Evolutionary conservation across 768 basidiomycete genomes (phyloP).

Genomic region (Kwoniella europaea): DNA sequence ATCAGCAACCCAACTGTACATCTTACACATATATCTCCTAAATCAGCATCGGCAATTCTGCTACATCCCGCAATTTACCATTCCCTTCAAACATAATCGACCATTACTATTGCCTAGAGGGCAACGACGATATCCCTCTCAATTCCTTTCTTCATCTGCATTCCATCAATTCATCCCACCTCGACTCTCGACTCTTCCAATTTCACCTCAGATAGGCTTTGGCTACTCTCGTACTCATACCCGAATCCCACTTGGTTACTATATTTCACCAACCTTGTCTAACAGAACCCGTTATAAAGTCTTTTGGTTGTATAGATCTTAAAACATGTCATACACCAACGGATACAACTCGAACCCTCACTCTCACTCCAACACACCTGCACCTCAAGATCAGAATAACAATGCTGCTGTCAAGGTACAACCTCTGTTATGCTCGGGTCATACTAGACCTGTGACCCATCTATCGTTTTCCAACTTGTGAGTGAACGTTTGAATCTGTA

Average conservation of each 20-base stretch:
- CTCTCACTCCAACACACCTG: constrained; percentile 27
- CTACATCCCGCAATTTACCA: not conserved
- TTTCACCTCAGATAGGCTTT: no score
- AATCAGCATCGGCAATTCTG: not conserved
- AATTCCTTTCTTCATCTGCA: no score
- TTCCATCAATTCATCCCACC: no score
- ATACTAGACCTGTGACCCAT: constrained; percentile 73
- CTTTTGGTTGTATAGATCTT: no score
- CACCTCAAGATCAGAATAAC: constrained; percentile 2
- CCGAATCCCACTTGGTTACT: no score
- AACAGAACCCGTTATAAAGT: no score
- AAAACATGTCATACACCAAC: constrained; percentile 33
- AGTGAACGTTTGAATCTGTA: constrained; percentile 15
- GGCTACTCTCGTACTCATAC: no score
- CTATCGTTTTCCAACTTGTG: constrained; percentile 77
- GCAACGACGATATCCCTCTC: no score
- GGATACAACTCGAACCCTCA: constrained; percentile 33
- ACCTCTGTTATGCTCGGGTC: constrained; percentile 59
- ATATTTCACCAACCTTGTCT: no score
- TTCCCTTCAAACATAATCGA: not conserved
- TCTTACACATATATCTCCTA: not conserved
- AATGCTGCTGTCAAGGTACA: constrained; percentile 48
- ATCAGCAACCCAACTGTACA: no score
- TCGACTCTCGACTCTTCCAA: no score
- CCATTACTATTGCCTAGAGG: not conserved